A percentile compares a stretch with the other conserved stretches of the same genome.
Evolutionary conservation across 2,329 filamentous ascomycete species (phyloP).

Genomic region (Cercospora brassicicola): DNA sequence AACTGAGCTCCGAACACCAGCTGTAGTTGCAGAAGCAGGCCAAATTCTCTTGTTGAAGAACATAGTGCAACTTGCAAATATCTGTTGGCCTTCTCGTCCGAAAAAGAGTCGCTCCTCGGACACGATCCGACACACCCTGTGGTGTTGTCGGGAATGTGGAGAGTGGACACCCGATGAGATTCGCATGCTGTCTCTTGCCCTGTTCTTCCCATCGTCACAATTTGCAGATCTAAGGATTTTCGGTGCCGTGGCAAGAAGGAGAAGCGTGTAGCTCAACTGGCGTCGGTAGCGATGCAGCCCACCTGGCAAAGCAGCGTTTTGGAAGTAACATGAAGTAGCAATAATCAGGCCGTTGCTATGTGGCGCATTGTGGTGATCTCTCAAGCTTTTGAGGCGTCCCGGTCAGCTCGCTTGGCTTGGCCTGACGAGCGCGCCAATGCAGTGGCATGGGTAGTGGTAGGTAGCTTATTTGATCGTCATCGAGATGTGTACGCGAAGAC

Average conservation of each 20-base stretch:
- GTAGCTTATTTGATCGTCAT: constrained; percentile 1
- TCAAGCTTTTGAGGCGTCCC: neutral
- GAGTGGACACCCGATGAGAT: constrained; percentile 6
- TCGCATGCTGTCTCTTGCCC: neutral
- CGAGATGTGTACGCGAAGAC: neutral
- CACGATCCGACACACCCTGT: neutral
- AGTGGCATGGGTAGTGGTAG: neutral
- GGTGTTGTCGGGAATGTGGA: constrained; percentile 3
- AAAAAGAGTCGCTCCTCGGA: neutral
- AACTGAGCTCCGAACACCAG: neutral
- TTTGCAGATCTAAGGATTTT: neutral
- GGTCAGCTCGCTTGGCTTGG: neutral
- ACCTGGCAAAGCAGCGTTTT: too few relatives aligned
- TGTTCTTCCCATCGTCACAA: neutral
- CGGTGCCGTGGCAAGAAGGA: neutral
- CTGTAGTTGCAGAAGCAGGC: neutral
- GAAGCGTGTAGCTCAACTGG: neutral
- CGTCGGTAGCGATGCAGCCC: neutral
- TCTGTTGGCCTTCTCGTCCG: neutral
- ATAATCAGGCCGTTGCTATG: neutral
- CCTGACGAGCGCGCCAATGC: neutral
- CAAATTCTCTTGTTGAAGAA: neutral
- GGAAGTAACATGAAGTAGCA: neutral
- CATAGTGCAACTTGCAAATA: neutral
- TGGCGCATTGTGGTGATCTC: neutral